Base-by-base conservation (phyloP, 208 protist species). In the Leishmania arabica region DNA sequence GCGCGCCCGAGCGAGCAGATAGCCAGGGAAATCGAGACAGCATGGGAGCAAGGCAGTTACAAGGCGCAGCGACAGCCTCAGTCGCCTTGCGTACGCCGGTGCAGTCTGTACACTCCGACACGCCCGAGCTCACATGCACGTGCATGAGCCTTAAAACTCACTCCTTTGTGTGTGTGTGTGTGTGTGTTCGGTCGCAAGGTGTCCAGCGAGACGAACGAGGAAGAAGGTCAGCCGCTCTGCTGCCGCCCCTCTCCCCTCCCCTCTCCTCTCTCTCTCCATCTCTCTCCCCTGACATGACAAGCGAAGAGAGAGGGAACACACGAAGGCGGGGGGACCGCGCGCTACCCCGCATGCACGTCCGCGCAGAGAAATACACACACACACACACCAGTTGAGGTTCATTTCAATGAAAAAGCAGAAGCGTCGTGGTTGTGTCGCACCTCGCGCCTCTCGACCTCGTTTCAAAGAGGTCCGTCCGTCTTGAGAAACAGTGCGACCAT, bases 401-500 rank as follows among this genome's bases (percentile, higher is more conserved):
- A 45, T 69, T 1, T 69, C 34, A 45, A 24, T 11, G 17, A 69
- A 42, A 9, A 42, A 40, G 42, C 21, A 11, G 40, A 19, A 45
- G 7, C 17, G 66, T 8, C 24, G 2, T 21, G 66, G n/a, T 0
- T 27, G 65, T 45, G 17, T 13, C 34, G 31, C 34, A 69, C 17
- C 56, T 24, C 24, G 56, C 9, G 24, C 56, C 5, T 24, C 5
- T 6, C 34, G 15, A 3, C 21, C 66, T 71, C 3, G 40, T 51
- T 60, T 51, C 42, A 85, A 13, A 85, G 82, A 13, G 82, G 82
- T 7, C 84, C 84, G 19, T 87, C 84, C 27, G 79, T 83, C 64
- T 81, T 68, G 40, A 87, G 49, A 68, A 88, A 86, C 45, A 88
- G 64, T 31, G 79, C 24, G 27, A 88, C 75, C 75, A 90, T 85